Evolutionary conservation across 352 stramenopile genomes (phyloP).

Genomic region (Phytophthora megakarya): DNA sequence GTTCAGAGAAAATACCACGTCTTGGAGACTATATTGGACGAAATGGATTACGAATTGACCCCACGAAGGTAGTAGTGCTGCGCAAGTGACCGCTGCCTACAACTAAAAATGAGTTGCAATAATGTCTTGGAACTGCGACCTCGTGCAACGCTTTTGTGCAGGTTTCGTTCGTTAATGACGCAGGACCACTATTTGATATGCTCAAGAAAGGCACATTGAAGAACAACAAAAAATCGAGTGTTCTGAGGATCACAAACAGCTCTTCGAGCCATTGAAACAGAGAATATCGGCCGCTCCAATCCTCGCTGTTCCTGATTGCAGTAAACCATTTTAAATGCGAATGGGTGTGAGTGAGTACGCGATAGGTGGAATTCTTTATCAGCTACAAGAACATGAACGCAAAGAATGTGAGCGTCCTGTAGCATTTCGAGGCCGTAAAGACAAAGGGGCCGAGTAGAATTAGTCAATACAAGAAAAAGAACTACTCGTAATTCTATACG

Average conservation of each 20-base stretch:
- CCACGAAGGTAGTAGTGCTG: no score
- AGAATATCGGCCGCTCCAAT: background rate
- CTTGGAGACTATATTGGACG: no score
- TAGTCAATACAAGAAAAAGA: conserved; percentile 20
- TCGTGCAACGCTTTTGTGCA: no score
- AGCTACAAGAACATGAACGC: conserved; percentile 1
- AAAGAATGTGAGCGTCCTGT: background rate
- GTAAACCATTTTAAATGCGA: background rate
- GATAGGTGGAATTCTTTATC: conserved; percentile 13
- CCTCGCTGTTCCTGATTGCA: conserved; percentile 7
- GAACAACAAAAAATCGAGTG: background rate
- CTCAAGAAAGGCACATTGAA: conserved; percentile 6
- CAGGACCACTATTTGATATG: background rate
- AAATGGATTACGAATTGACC: no score
- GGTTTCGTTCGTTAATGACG: no score
- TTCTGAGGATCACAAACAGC: background rate
- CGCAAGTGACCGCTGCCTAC: no score
- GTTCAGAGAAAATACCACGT: no score
- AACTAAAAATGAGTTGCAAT: no score
- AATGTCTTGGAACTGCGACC: no score
- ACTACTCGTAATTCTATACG: conserved; percentile 19
- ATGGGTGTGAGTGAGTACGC: background rate
- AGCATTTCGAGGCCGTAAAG: conserved; percentile 17
- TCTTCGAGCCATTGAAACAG: conserved; percentile 5
- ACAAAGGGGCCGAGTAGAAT: conserved; percentile 11